These are phyloP conservation scores for Leishmania major DNA, from an alignment of 208 protist species.

Conservation along the genomic window DNA sequence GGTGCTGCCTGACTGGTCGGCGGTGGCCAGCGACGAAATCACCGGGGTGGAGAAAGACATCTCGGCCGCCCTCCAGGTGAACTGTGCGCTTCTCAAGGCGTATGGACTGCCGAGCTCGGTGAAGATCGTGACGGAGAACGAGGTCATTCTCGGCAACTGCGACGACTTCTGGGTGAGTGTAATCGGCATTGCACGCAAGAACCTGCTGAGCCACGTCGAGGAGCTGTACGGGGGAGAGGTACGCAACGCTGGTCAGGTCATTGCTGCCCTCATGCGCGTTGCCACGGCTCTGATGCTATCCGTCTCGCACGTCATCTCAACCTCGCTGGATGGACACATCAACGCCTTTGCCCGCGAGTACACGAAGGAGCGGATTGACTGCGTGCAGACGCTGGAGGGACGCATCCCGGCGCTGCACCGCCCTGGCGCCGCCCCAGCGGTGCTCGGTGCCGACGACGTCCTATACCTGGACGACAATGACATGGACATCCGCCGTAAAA, in stretches of 20 bases:
- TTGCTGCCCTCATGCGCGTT: constrained; percentile 85
- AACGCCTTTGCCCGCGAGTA: constrained; percentile 54
- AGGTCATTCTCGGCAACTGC: constrained; percentile 73
- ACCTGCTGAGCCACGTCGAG: constrained; percentile 72
- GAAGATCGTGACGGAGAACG: constrained; percentile 73
- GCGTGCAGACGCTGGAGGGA: constrained; percentile 32
- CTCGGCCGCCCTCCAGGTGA: constrained; percentile 69
- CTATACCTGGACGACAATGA: constrained; percentile 98
- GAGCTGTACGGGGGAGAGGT: constrained; percentile 59
- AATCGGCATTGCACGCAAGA: constrained; percentile 85
- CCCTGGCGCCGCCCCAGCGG: constrained; percentile 45
- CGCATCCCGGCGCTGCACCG: constrained; percentile 89
- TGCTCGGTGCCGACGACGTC: constrained; percentile 94
- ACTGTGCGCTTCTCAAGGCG: constrained; percentile 59
- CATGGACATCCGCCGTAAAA: constrained; percentile 95
- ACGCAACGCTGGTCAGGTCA: constrained; percentile 79
- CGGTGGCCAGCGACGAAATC: constrained; percentile 65
- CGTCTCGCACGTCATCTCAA: constrained; percentile 76
- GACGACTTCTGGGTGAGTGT: constrained; percentile 91
- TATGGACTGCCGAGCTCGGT: constrained; percentile 57
- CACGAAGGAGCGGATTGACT: constrained; percentile 47
- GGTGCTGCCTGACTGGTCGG: constrained; percentile 85
- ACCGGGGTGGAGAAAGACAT: constrained; percentile 85
- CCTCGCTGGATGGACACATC: constrained; percentile 45
- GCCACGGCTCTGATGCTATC: constrained; percentile 55